Conservation (phyloP, 257 asterid genomes). For the Echites panduratus region DNA sequence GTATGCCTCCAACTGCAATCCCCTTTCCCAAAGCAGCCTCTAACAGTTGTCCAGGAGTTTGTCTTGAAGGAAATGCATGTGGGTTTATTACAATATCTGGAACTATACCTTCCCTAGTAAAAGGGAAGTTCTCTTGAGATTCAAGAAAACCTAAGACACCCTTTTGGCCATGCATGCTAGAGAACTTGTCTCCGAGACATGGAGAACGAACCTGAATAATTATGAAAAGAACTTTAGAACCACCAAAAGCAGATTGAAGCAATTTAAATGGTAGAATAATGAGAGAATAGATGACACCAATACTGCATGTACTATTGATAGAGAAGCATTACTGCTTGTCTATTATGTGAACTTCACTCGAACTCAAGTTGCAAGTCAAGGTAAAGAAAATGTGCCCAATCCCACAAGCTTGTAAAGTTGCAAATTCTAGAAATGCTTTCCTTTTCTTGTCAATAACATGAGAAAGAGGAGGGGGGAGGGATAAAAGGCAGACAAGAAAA, state of each 20-base stretch:
- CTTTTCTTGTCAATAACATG: neutral
- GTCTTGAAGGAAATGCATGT: slow-evolving; percentile 95
- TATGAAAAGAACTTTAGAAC: neutral
- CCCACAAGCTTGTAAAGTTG: neutral
- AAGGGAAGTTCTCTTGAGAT: slow-evolving; percentile 88
- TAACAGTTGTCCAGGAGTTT: slow-evolving; percentile 90
- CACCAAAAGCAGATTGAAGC: slow-evolving; percentile 3
- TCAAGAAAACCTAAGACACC: slow-evolving; percentile 87
- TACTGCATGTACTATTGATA: neutral
- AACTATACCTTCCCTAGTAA: slow-evolving; percentile 77
- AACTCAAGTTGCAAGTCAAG: neutral
- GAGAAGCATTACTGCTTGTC: neutral
- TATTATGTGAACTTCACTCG: neutral
- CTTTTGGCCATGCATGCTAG: slow-evolving; percentile 99
- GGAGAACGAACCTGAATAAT: slow-evolving; percentile 83
- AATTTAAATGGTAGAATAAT: neutral
- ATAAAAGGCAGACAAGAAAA: neutral
- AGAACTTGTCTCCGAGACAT: slow-evolving; percentile 87
- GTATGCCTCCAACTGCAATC: slow-evolving; percentile 69
- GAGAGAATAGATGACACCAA: neutral
- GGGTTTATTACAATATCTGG: slow-evolving; percentile 97
- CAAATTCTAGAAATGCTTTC: neutral
- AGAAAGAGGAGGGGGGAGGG: neutral
- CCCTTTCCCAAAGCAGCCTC: slow-evolving; percentile 94
- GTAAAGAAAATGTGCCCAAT: neutral